These are phyloP conservation scores for Entonaema liquescens DNA, from an alignment of 495 filamentous ascomycete species.

Conservation along the genomic window DNA sequence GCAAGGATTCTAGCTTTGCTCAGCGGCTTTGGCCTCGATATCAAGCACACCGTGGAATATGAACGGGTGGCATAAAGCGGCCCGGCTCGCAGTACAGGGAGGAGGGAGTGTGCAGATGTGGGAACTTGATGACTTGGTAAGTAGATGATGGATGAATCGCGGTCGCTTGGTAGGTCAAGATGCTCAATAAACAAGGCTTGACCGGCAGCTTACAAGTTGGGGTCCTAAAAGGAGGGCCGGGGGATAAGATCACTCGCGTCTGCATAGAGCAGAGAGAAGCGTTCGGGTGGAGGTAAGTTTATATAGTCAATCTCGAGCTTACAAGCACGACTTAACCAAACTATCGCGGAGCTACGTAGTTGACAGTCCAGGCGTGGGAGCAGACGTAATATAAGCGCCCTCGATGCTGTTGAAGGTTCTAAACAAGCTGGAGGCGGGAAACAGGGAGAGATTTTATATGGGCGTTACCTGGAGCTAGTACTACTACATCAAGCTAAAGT, in stretches of 20 bases:
- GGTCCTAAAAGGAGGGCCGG: constrained; percentile 29
- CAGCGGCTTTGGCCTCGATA: constrained; percentile 32
- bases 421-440: constrained; percentile 17
- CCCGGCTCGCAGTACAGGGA: constrained; percentile 20
- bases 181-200: constrained; percentile 33
- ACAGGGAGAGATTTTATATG: constrained; percentile 36
- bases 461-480: constrained; percentile 18
- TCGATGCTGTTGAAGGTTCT: constrained; percentile 3
- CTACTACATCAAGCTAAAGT: constrained; percentile 25
- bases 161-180: constrained; percentile 34
- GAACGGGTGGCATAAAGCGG: constrained; percentile 18
- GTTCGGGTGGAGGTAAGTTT: constrained; percentile 5
- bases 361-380: constrained; percentile 6
- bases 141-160: constrained; percentile 25
- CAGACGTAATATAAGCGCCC: constrained; percentile 12
- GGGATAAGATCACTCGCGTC: constrained; percentile 31
- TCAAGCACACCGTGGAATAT: constrained; percentile 23
- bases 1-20: constrained; percentile 28
- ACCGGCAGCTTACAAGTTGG: constrained; percentile 36
- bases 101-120: constrained; percentile 18
- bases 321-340: constrained; percentile 9
- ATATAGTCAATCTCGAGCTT: constrained; percentile 28
- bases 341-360: constrained; percentile 14
- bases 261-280: constrained; percentile 19
- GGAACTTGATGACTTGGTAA: constrained; percentile 24